Evolutionary conservation across 2,329 filamentous ascomycete species (phyloP).

Genomic region (Talaromyces sp.): DNA sequence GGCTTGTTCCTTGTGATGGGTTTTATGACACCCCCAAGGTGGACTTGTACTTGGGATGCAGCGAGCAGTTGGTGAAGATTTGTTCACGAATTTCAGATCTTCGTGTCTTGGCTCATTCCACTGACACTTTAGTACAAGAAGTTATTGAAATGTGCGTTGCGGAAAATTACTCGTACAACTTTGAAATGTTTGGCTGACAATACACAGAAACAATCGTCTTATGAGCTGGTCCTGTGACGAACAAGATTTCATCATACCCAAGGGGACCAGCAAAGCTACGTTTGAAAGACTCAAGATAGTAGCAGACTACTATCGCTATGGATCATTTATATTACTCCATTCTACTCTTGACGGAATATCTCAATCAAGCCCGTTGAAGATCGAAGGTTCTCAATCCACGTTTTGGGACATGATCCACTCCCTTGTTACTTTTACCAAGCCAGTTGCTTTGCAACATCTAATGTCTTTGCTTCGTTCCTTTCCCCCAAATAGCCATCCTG

Average conservation of each 20-base stretch:
- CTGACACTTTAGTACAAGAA: constrained; percentile 19
- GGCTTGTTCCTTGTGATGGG: constrained; percentile 15
- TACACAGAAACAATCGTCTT: constrained; percentile 26
- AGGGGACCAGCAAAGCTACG: constrained; percentile 21
- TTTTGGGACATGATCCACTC: constrained; percentile 6
- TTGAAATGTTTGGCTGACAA: not conserved
- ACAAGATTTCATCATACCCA: constrained; percentile 25
- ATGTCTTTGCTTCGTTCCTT: constrained; percentile 20
- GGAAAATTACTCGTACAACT: not conserved
- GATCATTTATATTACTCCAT: constrained; percentile 31
- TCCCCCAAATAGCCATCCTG: constrained; percentile 28
- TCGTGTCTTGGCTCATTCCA: constrained; percentile 9
- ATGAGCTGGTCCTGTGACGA: constrained; percentile 24
- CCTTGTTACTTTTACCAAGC: constrained; percentile 23
- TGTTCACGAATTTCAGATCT: constrained; percentile 29
- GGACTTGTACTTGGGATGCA: constrained; percentile 34
- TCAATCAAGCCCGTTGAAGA: not conserved
- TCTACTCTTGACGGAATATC: constrained; percentile 28
- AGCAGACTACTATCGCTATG: constrained; percentile 33
- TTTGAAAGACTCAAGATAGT: constrained; percentile 28
- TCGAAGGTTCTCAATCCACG: not conserved
- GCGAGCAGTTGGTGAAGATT: constrained; percentile 29
- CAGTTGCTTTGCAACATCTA: constrained; percentile 21
- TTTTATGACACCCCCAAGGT: constrained; percentile 23
- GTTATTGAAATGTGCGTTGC: constrained; percentile 25